Percentiles rank a stretch among this genome's conserved stretches.
These are phyloP conservation scores for Taphrina wiesneri DNA, from an alignment of 1,139 yeast species.

Conservation along the genomic window DNA sequence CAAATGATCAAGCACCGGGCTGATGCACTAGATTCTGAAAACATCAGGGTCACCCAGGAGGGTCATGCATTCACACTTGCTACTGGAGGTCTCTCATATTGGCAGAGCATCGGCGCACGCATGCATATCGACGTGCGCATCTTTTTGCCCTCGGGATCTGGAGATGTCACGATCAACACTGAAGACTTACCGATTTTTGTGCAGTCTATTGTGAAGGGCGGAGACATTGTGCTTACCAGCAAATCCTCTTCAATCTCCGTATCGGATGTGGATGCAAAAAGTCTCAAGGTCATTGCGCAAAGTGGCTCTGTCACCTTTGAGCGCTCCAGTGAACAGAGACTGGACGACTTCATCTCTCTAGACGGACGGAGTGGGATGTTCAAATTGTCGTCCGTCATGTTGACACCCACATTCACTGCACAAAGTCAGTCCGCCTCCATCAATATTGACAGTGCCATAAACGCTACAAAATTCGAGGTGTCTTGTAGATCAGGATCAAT, in stretches of 20 bases:
- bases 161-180: background rate
- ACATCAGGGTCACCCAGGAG: background rate
- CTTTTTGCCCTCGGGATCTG: background rate
- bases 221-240: background rate
- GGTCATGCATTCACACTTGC: background rate
- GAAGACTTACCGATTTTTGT: background rate
- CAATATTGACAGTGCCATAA: background rate
- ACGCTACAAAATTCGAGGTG: background rate
- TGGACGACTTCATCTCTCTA: background rate
- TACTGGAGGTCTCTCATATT: slow-evolving; percentile 5
- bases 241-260: slow-evolving; percentile 1
- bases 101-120: slow-evolving; percentile 1
- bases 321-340: background rate
- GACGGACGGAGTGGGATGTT: slow-evolving; percentile 1
- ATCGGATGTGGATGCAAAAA: background rate
- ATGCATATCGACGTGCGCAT: background rate
- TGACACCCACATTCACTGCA: background rate
- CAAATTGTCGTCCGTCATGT: background rate
- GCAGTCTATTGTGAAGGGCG: background rate
- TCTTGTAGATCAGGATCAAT: slow-evolving; percentile 3
- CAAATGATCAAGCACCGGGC: background rate
- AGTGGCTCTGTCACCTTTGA: slow-evolving; percentile 13
- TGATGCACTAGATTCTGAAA: background rate
- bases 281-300: background rate
- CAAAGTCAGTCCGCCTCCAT: background rate